phyloP scores from a whole-genome alignment of 306 rosid species.

The Pyrus communis region DNA sequence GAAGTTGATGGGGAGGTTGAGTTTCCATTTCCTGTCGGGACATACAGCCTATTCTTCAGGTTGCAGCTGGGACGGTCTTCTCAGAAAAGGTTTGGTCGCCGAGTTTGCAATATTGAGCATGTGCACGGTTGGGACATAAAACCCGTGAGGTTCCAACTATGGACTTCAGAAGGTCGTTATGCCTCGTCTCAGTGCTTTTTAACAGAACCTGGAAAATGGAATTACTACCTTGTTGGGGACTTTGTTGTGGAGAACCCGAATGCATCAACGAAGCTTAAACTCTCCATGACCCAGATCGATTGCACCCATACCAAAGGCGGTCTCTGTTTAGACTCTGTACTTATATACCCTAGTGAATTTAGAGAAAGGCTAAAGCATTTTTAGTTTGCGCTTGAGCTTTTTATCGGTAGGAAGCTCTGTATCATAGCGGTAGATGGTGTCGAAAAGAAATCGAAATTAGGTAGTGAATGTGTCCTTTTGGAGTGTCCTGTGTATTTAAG shows the following conservation, averaged over 20 bases:
- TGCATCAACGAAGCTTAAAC: conserved; percentile 51
- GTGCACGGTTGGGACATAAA: conserved; percentile 96
- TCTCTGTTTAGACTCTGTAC: conserved; percentile 80
- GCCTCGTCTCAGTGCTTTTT: conserved; percentile 58
- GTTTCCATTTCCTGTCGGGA: conserved; percentile 84
- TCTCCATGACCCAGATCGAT: conserved; percentile 95
- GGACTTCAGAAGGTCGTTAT: conserved; percentile 76
- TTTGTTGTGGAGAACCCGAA: conserved; percentile 58
- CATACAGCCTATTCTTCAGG: conserved; percentile 71
- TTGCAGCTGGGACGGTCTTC: conserved; percentile 61
- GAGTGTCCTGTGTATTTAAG: conserved; percentile 19
- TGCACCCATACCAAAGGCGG: conserved; percentile 98
- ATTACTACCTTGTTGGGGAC: conserved; percentile 65
- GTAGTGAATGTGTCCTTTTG: conserved; percentile 32
- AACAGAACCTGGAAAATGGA: conserved; percentile 70
- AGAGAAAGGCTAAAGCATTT: conserved; percentile 47
- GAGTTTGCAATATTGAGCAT: conserved; percentile 59
- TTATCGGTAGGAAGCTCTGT: conserved; percentile 5
- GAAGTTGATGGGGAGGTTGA: conserved; percentile 93
- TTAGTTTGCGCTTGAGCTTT: conserved; percentile 27
- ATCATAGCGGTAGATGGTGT: conserved; percentile 19
- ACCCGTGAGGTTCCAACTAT: conserved; percentile 77
- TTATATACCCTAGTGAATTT: conserved; percentile 54
- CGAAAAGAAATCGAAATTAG: conserved; percentile 27
- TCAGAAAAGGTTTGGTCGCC: conserved; percentile 62